phyloP scores from a whole-genome alignment of 768 basidiomycete genomes.

The Auricularia heimuer region DNA sequence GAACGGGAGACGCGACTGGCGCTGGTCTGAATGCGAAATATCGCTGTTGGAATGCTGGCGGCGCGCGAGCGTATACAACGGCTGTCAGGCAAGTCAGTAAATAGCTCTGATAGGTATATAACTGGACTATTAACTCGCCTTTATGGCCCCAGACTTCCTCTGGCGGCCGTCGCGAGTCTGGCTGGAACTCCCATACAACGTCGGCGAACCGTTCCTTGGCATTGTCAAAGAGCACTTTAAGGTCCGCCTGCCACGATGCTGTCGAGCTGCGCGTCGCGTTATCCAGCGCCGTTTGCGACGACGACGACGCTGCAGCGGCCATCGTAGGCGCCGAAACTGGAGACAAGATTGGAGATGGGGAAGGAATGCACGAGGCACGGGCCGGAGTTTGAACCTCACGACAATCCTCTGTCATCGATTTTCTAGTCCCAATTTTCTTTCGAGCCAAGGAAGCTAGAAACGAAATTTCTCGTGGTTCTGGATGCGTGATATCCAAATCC shows the following conservation, averaged over 20 bases:
- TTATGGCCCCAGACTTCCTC: constrained; percentile 88
- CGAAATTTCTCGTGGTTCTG: too few species aligned
- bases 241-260: constrained; percentile 67
- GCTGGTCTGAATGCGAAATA: constrained; percentile 75
- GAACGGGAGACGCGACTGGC: constrained; percentile 39
- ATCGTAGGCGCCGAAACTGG: background rate
- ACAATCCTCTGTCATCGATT: too few species aligned
- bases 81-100: constrained; percentile 34
- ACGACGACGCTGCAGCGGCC: constrained; percentile 2
- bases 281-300: constrained; percentile 33
- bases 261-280: constrained; percentile 65
- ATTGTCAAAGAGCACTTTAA: constrained; percentile 63
- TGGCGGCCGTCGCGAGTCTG: constrained; percentile 18
- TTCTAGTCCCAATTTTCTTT: too few species aligned
- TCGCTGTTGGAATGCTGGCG: constrained; percentile 80
- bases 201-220: constrained; percentile 94
- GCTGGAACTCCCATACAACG: constrained; percentile 77
- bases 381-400: too few species aligned
- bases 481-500: too few species aligned
- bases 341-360: background rate
- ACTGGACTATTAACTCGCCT: constrained; percentile 33
- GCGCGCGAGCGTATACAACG: constrained; percentile 89
- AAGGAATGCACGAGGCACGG: background rate
- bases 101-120: background rate
- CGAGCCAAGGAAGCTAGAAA: too few species aligned